Percentiles rank a stretch among this genome's conserved stretches.
phyloP scores from a whole-genome alignment of 371 early-diverging fungal genomes.

The Mycotypha africana region DNA sequence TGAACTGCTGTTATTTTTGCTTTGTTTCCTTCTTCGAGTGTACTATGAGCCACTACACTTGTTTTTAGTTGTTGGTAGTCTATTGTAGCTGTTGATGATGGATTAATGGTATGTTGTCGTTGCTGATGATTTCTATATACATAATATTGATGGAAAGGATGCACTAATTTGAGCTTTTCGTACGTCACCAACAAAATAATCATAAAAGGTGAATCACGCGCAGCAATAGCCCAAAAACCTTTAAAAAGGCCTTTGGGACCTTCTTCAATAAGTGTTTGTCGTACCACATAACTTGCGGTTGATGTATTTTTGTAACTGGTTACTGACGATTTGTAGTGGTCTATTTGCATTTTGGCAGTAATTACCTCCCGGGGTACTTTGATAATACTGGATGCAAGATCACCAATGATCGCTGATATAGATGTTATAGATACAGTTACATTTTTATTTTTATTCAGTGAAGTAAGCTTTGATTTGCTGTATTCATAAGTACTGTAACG shows the following conservation, averaged over 20 bases:
- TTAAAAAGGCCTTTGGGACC: constrained; percentile 68
- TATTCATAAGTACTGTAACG: constrained; percentile 75
- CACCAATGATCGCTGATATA: constrained; percentile 71
- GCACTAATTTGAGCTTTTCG: constrained; percentile 78
- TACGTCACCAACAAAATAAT: constrained; percentile 75
- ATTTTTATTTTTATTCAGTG: constrained; percentile 21
- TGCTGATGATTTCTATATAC: constrained; percentile 30
- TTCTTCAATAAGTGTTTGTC: constrained; percentile 55
- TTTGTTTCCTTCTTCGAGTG: constrained; percentile 48
- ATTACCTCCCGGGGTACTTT: constrained; percentile 86
- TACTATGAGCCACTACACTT: constrained; percentile 46
- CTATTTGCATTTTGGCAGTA: constrained; percentile 73
- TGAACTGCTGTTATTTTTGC: constrained; percentile 65
- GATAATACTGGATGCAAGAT: constrained; percentile 70
- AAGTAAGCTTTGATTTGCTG: constrained; percentile 59
- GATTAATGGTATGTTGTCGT: too few species aligned
- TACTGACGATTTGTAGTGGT: constrained; percentile 40
- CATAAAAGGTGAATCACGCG: constrained; percentile 82
- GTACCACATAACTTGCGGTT: constrained; percentile 47
- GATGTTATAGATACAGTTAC: constrained; percentile 57
- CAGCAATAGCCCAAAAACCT: constrained; percentile 77
- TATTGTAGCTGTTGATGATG: too few species aligned
- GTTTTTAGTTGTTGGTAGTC: too few species aligned
- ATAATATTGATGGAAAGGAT: constrained; percentile 59
- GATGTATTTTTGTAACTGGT: too few species aligned